A percentile compares a stretch with the other conserved stretches of the same genome.
These are phyloP conservation scores for Arabis hirsuta DNA, from an alignment of 345 rosid genomes.

Conservation along the genomic window DNA sequence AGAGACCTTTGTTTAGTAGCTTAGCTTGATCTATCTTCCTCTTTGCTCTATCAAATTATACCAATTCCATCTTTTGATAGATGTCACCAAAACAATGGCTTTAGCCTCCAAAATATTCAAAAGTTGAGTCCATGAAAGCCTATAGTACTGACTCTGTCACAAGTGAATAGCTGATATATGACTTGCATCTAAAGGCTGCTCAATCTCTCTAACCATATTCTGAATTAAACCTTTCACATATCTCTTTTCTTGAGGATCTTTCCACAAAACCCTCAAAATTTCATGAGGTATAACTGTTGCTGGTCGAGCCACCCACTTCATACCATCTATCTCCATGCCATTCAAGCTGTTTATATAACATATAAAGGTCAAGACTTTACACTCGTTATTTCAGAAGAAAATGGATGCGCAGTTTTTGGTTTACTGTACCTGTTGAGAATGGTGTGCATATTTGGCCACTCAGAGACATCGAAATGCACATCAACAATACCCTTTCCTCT, in stretches of 20 bases:
- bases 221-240: conserved; percentile 35
- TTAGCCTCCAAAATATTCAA: conserved; percentile 12
- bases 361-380: conserved; percentile 1
- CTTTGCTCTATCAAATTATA: no score
- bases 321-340: conserved; percentile 42
- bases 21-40: no score
- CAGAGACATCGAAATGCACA: conserved; percentile 42
- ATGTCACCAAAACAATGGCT: conserved; percentile 30
- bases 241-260: conserved; percentile 43
- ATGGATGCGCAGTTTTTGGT: not conserved
- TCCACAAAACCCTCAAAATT: conserved; percentile 48
- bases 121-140: conserved; percentile 16
- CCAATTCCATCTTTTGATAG: not conserved
- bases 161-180: not conserved
- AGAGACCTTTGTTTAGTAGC: no score
- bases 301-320: conserved; percentile 43
- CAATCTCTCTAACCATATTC: conserved; percentile 32
- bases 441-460: conserved; percentile 56
- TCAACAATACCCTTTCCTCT: conserved; percentile 26
- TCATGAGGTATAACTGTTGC: conserved; percentile 45
- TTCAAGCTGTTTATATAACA: conserved; percentile 42
- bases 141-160: not conserved
- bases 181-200: conserved; percentile 17
- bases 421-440: conserved; percentile 45
- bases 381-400: not conserved